Base-by-base conservation (phyloP, 1,284 basidiomycete species). In the Moesziomyces parantarcticus region DNA sequence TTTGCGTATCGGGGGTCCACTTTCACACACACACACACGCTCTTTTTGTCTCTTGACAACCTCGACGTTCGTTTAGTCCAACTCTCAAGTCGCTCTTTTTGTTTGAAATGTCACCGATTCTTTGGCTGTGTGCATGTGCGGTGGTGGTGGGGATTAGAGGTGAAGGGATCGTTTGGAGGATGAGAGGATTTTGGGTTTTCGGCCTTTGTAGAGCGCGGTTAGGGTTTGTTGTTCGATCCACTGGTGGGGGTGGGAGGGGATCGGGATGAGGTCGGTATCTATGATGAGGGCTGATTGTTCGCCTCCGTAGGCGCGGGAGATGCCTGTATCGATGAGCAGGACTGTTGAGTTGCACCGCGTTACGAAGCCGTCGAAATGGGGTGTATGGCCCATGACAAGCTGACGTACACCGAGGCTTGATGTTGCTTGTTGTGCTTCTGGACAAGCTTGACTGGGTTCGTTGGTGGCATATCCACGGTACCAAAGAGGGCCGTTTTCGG, bases 261-360 rank as follows among this genome's bases (percentile, higher is more conserved):
- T 8, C 18, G 64, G 69, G 16, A 14, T 13, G 13, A 79, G 59
- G 23, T 69, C 53, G 11, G 73, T 66, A 29, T 81, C 79, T 41
- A 81, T 66, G 22, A 81, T 44, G 11, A 83, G 54, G 6, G 82
- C 81, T 47, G 62, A 68, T 52, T 78, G 80, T 43, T 76, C 64
- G 2, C 82, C 82, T 29, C 81, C 80, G 36, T 83, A 83, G 1
- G 79, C 81, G 2, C 60, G 40, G 18, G 69, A 75, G 41, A 83
- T 82, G 22, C 82, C 82, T 3, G 82, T 83, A 42, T 83, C 82
- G 43, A 83, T 83, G 47, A 83, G 59, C 4, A 79, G 52, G 34
- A 83, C 54, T 2, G 44, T 41, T 36, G 46, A 36, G 23, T 69
- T 29, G 61, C 82, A 83, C 4, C 82, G 58, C 8, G 59, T 55